Percentiles rank a stretch among this genome's conserved stretches.
Conservation (phyloP, 257 asterid genomes). For the Rhazya stricta region DNA sequence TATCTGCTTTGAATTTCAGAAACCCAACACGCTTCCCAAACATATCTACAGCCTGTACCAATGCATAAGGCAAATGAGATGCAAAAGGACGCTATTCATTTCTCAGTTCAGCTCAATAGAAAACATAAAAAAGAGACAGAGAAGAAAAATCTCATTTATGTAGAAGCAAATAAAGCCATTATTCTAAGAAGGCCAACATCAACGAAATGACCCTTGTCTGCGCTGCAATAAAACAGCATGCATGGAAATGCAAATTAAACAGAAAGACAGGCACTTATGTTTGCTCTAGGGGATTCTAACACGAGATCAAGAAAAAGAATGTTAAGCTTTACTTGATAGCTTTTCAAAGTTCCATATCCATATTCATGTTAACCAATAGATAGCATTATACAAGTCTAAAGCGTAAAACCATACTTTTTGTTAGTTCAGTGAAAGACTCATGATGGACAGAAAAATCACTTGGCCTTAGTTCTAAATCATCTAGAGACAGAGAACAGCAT, state of each 20-base stretch:
- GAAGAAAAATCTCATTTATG: not conserved
- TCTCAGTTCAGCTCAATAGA: not conserved
- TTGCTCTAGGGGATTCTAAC: not conserved
- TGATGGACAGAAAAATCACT: not conserved
- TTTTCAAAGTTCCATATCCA: not conserved
- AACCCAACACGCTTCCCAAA: slow-evolving; percentile 91
- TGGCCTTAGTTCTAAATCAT: not conserved
- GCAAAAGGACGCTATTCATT: not conserved
- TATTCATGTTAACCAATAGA: not conserved
- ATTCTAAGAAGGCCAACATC: not conserved
- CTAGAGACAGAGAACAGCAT: not conserved
- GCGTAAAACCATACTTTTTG: not conserved
- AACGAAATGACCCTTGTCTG: not conserved
- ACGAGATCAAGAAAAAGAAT: not conserved
- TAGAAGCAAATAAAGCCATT: not conserved
- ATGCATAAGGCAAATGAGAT: slow-evolving; percentile 16
- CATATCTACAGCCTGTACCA: slow-evolving; percentile 79
- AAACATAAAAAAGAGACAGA: not conserved
- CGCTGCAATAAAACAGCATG: no score
- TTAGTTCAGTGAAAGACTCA: not conserved
- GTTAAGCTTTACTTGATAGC: not conserved
- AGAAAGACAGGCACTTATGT: not conserved
- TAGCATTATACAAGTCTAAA: not conserved
- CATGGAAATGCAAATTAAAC: not conserved
- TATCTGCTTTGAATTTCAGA: slow-evolving; percentile 85